phyloP scores from a whole-genome alignment of 2,329 filamentous ascomycete genomes.

The Arthrobotrys pseudoclavata region DNA sequence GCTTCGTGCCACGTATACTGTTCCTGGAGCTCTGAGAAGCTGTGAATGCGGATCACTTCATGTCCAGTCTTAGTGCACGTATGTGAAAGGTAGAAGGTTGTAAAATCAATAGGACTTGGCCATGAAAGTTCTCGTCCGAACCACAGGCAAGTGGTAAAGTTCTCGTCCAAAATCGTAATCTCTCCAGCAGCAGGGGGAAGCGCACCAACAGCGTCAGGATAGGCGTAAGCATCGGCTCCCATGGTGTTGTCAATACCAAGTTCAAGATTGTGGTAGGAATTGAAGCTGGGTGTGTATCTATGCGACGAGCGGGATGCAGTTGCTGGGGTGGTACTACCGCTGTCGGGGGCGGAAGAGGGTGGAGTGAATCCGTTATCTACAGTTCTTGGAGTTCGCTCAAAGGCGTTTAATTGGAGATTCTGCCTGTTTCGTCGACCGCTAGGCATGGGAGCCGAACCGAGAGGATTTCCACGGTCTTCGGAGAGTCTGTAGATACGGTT shows the following conservation, averaged over 20 bases:
- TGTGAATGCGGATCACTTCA: constrained; percentile 22
- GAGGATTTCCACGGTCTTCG: constrained; percentile 27
- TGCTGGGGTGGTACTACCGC: constrained; percentile 34
- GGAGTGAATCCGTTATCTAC: constrained; percentile 5
- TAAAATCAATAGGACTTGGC: constrained; percentile 27
- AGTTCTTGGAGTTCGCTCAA: constrained; percentile 31
- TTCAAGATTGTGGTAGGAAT: constrained; percentile 11
- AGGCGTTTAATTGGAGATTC: constrained; percentile 18
- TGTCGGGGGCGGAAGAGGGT: constrained; percentile 23
- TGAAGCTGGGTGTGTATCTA: background rate
- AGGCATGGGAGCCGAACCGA: background rate
- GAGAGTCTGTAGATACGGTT: constrained; percentile 39
- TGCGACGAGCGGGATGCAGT: constrained; percentile 16
- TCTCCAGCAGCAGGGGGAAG: constrained; percentile 15
- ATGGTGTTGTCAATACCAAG: constrained; percentile 1
- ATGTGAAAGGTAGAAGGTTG: constrained; percentile 32
- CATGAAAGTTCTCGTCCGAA: constrained; percentile 22
- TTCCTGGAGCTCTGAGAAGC: constrained; percentile 24
- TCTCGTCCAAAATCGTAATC: constrained; percentile 37
- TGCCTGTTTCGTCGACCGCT: constrained; percentile 22
- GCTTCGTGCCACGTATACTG: constrained; percentile 34
- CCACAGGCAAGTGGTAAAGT: constrained; percentile 24
- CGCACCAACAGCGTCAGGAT: background rate
- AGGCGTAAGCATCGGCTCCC: background rate
- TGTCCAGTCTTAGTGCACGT: constrained; percentile 29